Base-by-base conservation (phyloP, 768 basidiomycete genomes). In the Lactifluus piperatus region DNA sequence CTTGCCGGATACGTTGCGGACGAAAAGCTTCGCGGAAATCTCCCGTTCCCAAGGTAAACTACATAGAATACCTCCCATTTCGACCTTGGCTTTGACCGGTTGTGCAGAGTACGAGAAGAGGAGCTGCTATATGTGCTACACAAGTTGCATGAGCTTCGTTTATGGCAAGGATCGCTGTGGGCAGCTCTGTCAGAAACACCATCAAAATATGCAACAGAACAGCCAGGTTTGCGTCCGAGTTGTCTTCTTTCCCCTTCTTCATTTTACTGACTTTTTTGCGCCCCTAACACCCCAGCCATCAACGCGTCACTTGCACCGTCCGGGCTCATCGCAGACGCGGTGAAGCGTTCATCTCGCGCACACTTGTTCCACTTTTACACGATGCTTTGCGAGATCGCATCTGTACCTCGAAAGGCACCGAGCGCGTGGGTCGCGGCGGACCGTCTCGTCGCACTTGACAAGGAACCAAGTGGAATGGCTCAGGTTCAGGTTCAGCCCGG, bases 361-460 rank as follows among this genome's bases (percentile, higher is more conserved):
- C 94, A 95, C 66, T 73, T 98, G 11, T 95, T 95, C 78, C 85
- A 93, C 68, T 85, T 95, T 58, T 94, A 94, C 67, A 74, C 82
- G 0, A 72, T 88, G 2, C 70, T 97, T 4, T 87, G 88, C 64
- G 85, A 92, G 65, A 85, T 95, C 48, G 85, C 81, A 8, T 83
- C 91, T 2, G 80, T 86, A 56, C 82, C 87, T 0, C 76, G 84
- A 29, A 81, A 78, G 64, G 76, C 83, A 13, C 88, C 92, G 0
- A 76, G 79, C 2, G 79, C 82, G 11, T 92, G 88, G 86, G 72
- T 88, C 11, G 29, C 68, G 34, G 60, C 71, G 46, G 69, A 45
- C 34, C 61, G 30, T 7, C 65, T 62, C 49, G 53, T 52, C 37
- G 48, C 39, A 22, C 49, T 60, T 54, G 46, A 37, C 52, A 43